Base-by-base conservation (phyloP, 495 filamentous ascomycete species). In the Aspergillus campestris region DNA sequence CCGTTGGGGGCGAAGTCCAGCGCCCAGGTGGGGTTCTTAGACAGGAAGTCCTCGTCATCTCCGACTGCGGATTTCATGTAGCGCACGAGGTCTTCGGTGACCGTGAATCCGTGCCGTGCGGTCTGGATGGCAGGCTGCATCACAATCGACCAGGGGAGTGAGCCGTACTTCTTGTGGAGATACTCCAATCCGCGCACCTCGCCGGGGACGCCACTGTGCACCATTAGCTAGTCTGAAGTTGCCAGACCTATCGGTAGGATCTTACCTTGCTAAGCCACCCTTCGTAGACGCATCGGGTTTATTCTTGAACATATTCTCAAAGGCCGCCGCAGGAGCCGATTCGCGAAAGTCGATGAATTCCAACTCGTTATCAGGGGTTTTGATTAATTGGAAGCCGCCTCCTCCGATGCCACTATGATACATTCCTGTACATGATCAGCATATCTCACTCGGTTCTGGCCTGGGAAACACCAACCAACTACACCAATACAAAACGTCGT, bases 371-470 rank as follows among this genome's bases (percentile, higher is more conserved):
- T 79, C 64, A 5, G 71, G 64, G 24, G 77, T 71, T 34, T 82
- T 77, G 18, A 91, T 75, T 2, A 95, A 72, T 73, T 84, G 81
- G 64, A 95, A 95, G 0, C 89, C 89, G n/a, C 89, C 89, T 5
- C 89, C 89, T 3, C 87, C 87, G 31, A 94, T 81, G 27, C 87
- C 87, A 28, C 83, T 87, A 62, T 94, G 88, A 50, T 91, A 88
- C 86, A 92, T 91, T 0, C 72, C 80, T 72, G 9, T 59, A 48
- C 38, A 34, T 34, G 30, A 11, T 30, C 30, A 45, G 33, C 11
- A 24, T 38, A 8, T 9, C 14, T 4, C 12, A 9, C 14, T 33
- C 34, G 7, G 8, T 34, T 24, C 4, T 3, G 29, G 35, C 13
- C n/a, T 40, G 5, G 30, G 31, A 30, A 29, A 9, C 5, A 53